Base-by-base conservation (phyloP, 2,329 filamentous ascomycete species). In the Orbilia oligospora region DNA sequence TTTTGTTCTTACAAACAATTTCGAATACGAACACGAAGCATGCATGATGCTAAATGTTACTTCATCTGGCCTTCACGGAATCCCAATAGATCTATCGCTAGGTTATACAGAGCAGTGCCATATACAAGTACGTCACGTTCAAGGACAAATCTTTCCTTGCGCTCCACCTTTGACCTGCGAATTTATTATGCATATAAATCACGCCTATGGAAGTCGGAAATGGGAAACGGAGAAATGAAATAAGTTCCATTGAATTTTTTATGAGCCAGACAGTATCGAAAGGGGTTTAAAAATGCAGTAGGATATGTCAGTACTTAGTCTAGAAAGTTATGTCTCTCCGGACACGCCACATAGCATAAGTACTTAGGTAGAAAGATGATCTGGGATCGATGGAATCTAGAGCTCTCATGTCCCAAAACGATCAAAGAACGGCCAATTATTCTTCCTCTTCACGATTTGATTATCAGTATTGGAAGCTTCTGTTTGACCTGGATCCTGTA, bases 131-230 rank as follows among this genome's bases (percentile, higher is more conserved):
- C 27, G 66, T 44, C 67, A 77, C 72, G n/a, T 36, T 77, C 73
- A 77, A 71, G 73, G 73, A 77, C 36, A 44, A 27, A 77, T 77
- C 67, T 77, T 71, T 68, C 73, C 73, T 67, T 77, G 73, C 67
- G 73, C 73, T 77, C 73, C 73, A 77, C 73, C 73, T 77, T 67
- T 77, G 67, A 77, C 73, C 73, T 63, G 73, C 73, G 73, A 77
- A 77, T 27, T 53, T n/a, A n/a, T n/a, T n/a, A n/a, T 16, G 36
- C n/a, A 49, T 33, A 14, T 46, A 49, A 36, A 68, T 46, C 70
- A 73, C 70, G 63, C 51, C 41, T 61, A 73, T 22, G 8, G 44
- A 9, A 24, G 22, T 36, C 6, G 33, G 49, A 10, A 22, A 38
- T 18, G 10, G 24, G 38, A 51, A 22, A 51, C 46, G 22, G 24